Evolutionary conservation across 2,329 filamentous ascomycete species (phyloP), one percentile per base, ranked within the genome.

Genomic region (Penicillium sp.): DNA sequence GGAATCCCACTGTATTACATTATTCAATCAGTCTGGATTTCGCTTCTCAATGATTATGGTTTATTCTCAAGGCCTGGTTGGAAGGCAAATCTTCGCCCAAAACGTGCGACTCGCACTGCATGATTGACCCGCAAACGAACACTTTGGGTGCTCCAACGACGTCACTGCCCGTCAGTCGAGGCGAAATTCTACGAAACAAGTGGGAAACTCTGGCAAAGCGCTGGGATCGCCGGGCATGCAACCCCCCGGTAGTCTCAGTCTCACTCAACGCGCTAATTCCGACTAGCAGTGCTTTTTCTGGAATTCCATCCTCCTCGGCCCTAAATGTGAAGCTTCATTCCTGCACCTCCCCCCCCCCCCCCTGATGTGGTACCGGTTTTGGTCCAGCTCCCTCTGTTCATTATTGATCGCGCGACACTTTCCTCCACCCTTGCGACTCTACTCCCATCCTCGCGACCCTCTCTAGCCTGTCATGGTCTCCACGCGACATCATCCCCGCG

Each of bases 401-500:
- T 28, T 35, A 42, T 28, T 35, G 53, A 56, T 61, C 28, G 47
- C 50, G 50, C 58, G 38, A 61, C 37, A 45, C 38, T 49, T 42
- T n/a, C 26, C 28, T 42, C 47, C 42, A 24, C 35, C 40, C 35
- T 51, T 40, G 30, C 58, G 44, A 58, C 22, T 61, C 12, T 22
- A 26, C 1, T 30, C 38, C 38, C 19, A 8, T 33, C 33, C 47
- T 56, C 24, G 37, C 58, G 49, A 56, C 19, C 56, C 56, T 13
- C 26, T 17, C 22, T 49, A 30, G 15, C 17, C 12, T 50, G 74
- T 58, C 60, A 86, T 87, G 85, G 85, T 86, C 56, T 84, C 83
- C 37, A 86, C 84, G 40, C 82, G 85, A 67, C 79, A 82, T 24
- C 84, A 86, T 67, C 83, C 84, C 28, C 71, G 77, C 49, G 81